Percentiles rank a stretch among this genome's conserved stretches.
phyloP scores from a whole-genome alignment of 2,329 filamentous ascomycete genomes.

The Aspergillus sp. region DNA sequence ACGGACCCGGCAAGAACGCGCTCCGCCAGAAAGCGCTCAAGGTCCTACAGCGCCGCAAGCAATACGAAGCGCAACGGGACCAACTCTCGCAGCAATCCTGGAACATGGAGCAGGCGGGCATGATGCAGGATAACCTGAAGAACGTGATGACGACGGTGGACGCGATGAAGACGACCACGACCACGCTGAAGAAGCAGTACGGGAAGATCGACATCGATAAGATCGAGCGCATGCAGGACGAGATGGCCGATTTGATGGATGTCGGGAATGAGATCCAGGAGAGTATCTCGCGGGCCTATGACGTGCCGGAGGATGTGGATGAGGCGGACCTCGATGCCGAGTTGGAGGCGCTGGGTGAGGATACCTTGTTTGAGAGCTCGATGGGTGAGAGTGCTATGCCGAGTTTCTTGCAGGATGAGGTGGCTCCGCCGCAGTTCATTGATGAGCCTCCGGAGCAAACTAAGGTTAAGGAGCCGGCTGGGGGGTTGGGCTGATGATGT shows the following conservation, averaged over 20 bases:
- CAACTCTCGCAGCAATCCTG: conserved; percentile 92
- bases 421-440: conserved; percentile 79
- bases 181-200: conserved; percentile 88
- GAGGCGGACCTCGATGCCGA: conserved; percentile 96
- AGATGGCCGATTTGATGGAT: conserved; percentile 98
- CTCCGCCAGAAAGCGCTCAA: conserved; percentile 94
- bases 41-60: conserved; percentile 86
- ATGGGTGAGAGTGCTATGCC: conserved; percentile 67
- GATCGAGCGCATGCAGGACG: conserved; percentile 96
- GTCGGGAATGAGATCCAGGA: conserved; percentile 98
- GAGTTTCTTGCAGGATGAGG: conserved; percentile 85
- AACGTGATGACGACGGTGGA: conserved; percentile 99
- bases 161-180: conserved; percentile 95
- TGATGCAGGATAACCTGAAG: conserved; percentile 98
- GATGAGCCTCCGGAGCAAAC: conserved; percentile 78
- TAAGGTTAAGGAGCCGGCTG: conserved; percentile 80
- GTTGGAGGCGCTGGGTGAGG: conserved; percentile 88
- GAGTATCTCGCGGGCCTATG: conserved; percentile 84
- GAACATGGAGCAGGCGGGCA: conserved; percentile 98
- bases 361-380: conserved; percentile 79
- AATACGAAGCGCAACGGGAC: conserved; percentile 91
- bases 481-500: conserved; percentile 32
- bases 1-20: conserved; percentile 88
- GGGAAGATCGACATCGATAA: conserved; percentile 97
- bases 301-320: conserved; percentile 94